Conservation (phyloP, 2,329 filamentous ascomycete species). For the Huntiella bhutanensis region DNA sequence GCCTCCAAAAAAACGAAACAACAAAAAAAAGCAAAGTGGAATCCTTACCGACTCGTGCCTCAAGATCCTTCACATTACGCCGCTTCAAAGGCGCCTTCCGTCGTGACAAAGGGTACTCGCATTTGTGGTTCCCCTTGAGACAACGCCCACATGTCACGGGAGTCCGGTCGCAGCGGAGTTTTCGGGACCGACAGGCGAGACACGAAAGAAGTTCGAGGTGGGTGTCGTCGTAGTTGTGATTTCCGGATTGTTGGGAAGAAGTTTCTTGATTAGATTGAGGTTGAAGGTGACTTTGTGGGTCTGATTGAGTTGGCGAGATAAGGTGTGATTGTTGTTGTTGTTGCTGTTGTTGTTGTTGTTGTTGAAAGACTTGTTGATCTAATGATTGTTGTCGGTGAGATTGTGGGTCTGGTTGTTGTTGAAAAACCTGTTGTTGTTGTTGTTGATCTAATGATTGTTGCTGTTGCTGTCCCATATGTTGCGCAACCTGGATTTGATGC, state of each 20-base stretch:
- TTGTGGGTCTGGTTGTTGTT: no score
- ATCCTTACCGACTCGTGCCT: conserved; percentile 59
- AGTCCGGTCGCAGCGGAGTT: conserved; percentile 69
- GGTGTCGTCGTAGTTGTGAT: conserved; percentile 4
- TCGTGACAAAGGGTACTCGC: conserved; percentile 73
- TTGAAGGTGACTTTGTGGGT: background rate
- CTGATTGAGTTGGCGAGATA: background rate
- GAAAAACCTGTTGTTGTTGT: no score
- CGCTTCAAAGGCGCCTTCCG: conserved; percentile 77
- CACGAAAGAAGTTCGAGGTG: conserved; percentile 45
- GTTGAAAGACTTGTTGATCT: no score
- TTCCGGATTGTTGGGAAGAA: background rate
- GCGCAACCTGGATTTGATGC: no score
- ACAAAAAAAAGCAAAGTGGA: background rate
- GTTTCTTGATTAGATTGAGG: background rate
- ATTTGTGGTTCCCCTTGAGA: conserved; percentile 52
- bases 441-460: background rate
- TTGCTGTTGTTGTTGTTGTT: background rate
- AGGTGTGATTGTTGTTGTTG: background rate
- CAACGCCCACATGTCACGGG: conserved; percentile 70
- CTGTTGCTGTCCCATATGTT: no score
- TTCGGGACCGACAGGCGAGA: conserved; percentile 64
- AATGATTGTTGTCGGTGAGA: no score
- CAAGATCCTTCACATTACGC: conserved; percentile 76
- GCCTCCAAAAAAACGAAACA: no score